Percentiles rank a stretch among this genome's conserved stretches.
These are phyloP conservation scores for Linum tenue DNA, from an alignment of 345 rosid genomes.

Conservation along the genomic window DNA sequence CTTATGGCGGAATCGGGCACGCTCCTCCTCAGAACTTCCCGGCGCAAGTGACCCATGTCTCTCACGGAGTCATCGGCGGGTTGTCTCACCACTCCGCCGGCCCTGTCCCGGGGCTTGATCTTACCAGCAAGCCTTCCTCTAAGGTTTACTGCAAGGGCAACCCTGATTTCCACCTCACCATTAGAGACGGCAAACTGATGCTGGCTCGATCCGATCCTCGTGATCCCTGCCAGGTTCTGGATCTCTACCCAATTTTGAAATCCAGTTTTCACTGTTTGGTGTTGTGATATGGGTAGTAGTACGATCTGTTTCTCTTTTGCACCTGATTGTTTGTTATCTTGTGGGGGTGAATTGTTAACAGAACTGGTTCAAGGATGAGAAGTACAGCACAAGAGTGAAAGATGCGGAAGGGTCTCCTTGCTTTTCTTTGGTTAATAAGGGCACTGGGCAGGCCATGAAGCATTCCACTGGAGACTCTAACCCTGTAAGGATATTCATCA, in stretches of 20 bases:
- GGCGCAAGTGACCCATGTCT: constrained; percentile 37
- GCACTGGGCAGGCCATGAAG: constrained; percentile 75
- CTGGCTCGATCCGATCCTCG: constrained; percentile 49
- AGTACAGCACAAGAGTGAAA: constrained; percentile 66
- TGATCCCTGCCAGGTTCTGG: constrained; percentile 49
- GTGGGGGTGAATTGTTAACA: constrained; percentile 5
- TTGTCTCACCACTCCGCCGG: constrained; percentile 29
- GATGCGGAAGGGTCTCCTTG: constrained; percentile 70
- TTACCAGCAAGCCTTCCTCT: constrained; percentile 38
- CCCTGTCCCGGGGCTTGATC: constrained; percentile 20
- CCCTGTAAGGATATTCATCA: constrained; percentile 47
- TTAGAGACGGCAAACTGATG: constrained; percentile 52
- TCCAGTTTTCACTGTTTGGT: not conserved
- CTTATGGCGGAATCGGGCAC: not conserved
- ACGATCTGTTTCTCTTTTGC: not conserved
- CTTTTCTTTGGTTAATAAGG: constrained; percentile 81
- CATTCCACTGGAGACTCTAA: constrained; percentile 66
- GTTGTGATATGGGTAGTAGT: not conserved
- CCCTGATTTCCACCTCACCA: constrained; percentile 42
- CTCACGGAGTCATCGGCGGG: constrained; percentile 22
- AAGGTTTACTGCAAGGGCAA: constrained; percentile 60
- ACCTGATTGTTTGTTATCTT: too few relatives aligned
- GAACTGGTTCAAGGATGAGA: constrained; percentile 93
- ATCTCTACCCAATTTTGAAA: not conserved
- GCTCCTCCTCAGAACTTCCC: constrained; percentile 29